Evolutionary conservation across 495 filamentous ascomycete species (phyloP).

Genomic region (Xylaria bambusicola): DNA sequence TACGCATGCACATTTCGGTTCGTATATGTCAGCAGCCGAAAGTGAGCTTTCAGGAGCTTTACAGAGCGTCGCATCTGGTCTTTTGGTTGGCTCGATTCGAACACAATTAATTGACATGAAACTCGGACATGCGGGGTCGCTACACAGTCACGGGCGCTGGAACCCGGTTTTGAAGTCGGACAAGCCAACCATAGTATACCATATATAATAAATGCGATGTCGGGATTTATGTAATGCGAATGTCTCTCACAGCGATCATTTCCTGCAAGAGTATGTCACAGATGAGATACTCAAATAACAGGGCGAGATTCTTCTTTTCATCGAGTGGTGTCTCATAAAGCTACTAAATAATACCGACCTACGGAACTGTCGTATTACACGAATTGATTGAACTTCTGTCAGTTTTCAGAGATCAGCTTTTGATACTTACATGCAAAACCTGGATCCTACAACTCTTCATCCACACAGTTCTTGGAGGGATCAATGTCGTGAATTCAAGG

Average conservation of each 20-base stretch:
- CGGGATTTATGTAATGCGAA: slow-evolving; percentile 3
- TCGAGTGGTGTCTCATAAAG: neutral
- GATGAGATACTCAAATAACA: too few species aligned
- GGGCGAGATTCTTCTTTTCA: too few species aligned
- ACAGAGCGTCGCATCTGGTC: neutral
- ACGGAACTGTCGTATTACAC: too few species aligned
- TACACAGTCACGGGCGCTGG: neutral
- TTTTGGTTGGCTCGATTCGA: neutral
- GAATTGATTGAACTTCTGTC: too few species aligned
- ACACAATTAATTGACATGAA: neutral
- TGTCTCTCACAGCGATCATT: too few species aligned
- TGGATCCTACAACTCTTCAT: too few species aligned
- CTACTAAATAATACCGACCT: too few species aligned
- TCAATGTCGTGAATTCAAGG: too few species aligned
- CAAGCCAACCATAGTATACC: neutral
- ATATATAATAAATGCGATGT: neutral
- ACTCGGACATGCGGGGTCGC: neutral
- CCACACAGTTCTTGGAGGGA: too few species aligned
- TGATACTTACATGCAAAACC: too few species aligned
- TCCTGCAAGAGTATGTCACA: too few species aligned
- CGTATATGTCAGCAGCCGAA: neutral
- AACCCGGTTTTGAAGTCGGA: slow-evolving; percentile 7
- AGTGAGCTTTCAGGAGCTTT: neutral
- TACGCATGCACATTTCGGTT: neutral
- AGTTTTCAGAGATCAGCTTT: too few species aligned